Base-by-base conservation (phyloP, 1,284 basidiomycete genomes). In the Ganoderma leucocontextum region DNA sequence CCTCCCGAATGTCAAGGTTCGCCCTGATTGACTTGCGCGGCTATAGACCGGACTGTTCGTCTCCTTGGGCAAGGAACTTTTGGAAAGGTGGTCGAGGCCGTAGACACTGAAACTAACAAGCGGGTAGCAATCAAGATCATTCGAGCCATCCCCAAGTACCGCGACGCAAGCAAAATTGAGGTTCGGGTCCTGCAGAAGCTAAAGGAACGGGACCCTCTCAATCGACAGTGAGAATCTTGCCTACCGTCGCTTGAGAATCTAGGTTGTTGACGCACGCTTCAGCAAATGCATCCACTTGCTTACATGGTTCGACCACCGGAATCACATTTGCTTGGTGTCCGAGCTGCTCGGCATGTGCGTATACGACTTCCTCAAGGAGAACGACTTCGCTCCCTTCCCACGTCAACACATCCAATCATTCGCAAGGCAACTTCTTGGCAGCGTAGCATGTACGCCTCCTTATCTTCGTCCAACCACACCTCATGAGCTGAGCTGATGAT, bases 111-210 rank as follows among this genome's bases (percentile, higher is more conserved):
- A 73, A 91, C 87, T 65, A 90, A 91, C 73, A 86, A 85, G 74
- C 87, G 90, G 77, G 97, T 99, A 33, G 98, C 98, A 53, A 96
- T 99, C 85, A 99, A 99, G 88, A 97, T 99, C 73, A 99, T 99
- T 75, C 91, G 96, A 62, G 95, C 95, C 41, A 95, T 98, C 59
- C 96, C 95, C 67, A 98, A 98, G 82, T 98, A 99, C 79, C 93
- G 98, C 64, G 98, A 99, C 81, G 98, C 98, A 10, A 97, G 96
- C 81, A 98, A 97, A 84, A 99, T 99, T 73, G 98, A 99, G 83
- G 94, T 99, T 73, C 90, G 96, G 63, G 98, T 99, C 29, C 87
- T 99, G 53, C 92, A 96, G 77, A 93, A 92, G 75, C 89, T 99
- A 74, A 95, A 95, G 77, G 92, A 96, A 80, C 87, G 93, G 70